Conservation (phyloP, 1,284 basidiomycete species). For the Malassezia cuniculi region DNA sequence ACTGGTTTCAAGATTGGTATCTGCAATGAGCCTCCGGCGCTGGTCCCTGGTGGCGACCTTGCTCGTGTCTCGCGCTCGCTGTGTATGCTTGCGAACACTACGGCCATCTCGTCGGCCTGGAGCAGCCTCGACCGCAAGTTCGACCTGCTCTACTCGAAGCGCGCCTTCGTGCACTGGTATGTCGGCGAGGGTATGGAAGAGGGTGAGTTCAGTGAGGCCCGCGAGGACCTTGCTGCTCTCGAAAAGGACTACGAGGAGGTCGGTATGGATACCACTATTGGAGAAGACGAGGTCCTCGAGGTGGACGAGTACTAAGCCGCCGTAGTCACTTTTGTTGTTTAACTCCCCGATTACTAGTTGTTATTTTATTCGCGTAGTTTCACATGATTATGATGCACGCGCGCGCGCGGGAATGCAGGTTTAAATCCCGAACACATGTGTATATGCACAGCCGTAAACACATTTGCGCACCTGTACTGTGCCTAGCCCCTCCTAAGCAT, state of each 20-base stretch:
- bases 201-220: conserved; percentile 93
- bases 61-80: conserved; percentile 85
- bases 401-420: too few species aligned
- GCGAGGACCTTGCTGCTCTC: conserved; percentile 88
- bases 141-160: conserved; percentile 61
- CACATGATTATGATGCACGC: neutral
- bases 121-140: conserved; percentile 95
- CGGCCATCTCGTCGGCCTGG: conserved; percentile 89
- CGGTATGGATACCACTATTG: conserved; percentile 73
- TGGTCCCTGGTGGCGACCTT: conserved; percentile 74
- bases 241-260: conserved; percentile 62
- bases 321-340: too few species aligned
- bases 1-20: conserved; percentile 92
- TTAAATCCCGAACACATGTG: too few species aligned
- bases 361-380: neutral
- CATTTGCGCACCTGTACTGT: too few species aligned
- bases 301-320: conserved; percentile 32
- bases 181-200: conserved; percentile 98
- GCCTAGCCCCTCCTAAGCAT: too few species aligned
- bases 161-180: conserved; percentile 50
- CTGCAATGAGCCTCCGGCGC: conserved; percentile 85
- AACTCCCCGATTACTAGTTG: too few species aligned
- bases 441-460: too few species aligned
- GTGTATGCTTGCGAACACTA: conserved; percentile 93
- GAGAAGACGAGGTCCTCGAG: conserved; percentile 52